These are phyloP conservation scores for Cucumis cinereus DNA, from an alignment of 306 rosid genomes.

Conservation along the genomic window DNA sequence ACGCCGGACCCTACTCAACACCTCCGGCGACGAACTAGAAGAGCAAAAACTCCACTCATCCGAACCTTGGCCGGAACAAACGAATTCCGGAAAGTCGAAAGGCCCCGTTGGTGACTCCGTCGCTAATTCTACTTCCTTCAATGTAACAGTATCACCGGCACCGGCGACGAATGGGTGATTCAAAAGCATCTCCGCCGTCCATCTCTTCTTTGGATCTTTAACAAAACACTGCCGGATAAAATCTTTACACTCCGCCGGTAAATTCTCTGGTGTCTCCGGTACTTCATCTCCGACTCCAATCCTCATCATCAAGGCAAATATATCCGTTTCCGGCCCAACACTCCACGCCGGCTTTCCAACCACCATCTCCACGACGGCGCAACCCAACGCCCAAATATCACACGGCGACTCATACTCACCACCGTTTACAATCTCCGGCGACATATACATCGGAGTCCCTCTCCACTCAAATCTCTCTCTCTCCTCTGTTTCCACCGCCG, in stretches of 20 bases:
- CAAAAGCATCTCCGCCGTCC: constrained; percentile 76
- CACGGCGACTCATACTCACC: constrained; percentile 40
- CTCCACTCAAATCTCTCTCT: constrained; percentile 14
- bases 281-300: constrained; percentile 48
- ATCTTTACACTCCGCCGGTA: constrained; percentile 47
- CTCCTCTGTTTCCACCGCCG: neutral
- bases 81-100: constrained; percentile 48
- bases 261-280: constrained; percentile 39
- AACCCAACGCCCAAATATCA: constrained; percentile 80
- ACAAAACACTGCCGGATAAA: constrained; percentile 49
- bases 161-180: constrained; percentile 38
- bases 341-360: constrained; percentile 57
- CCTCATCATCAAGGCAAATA: constrained; percentile 34
- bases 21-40: neutral
- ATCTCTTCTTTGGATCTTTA: constrained; percentile 46
- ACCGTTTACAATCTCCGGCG: constrained; percentile 64
- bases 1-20: constrained; percentile 21
- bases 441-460: constrained; percentile 71
- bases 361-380: constrained; percentile 59
- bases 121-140: neutral
- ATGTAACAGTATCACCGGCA: constrained; percentile 10
- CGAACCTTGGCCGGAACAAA: neutral
- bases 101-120: constrained; percentile 38
- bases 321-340: constrained; percentile 12
- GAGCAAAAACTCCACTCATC: neutral